Percentiles rank a stretch among this genome's conserved stretches.
Evolutionary conservation across 2,329 filamentous ascomycete species (phyloP).

Genomic region (Podosphaera aphanis): DNA sequence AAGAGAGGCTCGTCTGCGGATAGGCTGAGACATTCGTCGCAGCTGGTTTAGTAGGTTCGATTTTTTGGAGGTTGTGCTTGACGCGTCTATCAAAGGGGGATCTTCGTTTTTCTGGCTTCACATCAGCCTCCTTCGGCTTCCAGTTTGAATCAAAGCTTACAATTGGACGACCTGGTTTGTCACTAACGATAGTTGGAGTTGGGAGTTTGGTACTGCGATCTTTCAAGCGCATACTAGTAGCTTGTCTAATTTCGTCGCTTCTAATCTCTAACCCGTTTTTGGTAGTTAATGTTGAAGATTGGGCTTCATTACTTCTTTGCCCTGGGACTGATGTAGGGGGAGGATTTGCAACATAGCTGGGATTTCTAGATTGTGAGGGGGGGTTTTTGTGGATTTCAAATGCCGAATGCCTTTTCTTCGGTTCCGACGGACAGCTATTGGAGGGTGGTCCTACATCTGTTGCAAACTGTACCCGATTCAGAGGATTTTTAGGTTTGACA

Average conservation of each 20-base stretch:
- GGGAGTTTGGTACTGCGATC: constrained; percentile 74
- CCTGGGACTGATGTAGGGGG: constrained; percentile 4
- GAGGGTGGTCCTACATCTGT: constrained; percentile 19
- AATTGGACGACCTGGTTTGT: constrained; percentile 74
- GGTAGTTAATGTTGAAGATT: constrained; percentile 11
- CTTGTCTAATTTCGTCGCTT: constrained; percentile 66
- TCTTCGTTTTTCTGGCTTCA: constrained; percentile 30
- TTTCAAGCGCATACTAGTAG: constrained; percentile 70
- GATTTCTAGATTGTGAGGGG: constrained; percentile 60
- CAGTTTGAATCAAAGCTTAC: constrained; percentile 86
- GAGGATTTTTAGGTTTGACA: constrained; percentile 38
- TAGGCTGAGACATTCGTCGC: constrained; percentile 11
- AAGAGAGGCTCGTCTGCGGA: constrained; percentile 19
- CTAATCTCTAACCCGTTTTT: constrained; percentile 69
- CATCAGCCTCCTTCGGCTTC: constrained; percentile 43
- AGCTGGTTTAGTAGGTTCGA: constrained; percentile 10
- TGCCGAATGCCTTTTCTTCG: constrained; percentile 19
- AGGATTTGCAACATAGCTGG: constrained; percentile 50
- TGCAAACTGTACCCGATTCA: constrained; percentile 33
- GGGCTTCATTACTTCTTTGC: neutral
- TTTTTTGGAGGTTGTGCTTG: constrained; percentile 10
- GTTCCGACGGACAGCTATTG: constrained; percentile 21
- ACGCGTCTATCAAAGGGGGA: constrained; percentile 11
- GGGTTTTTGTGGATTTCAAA: constrained; percentile 70
- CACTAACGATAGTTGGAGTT: constrained; percentile 73